Evolutionary conservation across 805 yeast genomes (phyloP), one percentile per base, ranked within the genome.

Genomic region (Allodekkera sacchari): DNA sequence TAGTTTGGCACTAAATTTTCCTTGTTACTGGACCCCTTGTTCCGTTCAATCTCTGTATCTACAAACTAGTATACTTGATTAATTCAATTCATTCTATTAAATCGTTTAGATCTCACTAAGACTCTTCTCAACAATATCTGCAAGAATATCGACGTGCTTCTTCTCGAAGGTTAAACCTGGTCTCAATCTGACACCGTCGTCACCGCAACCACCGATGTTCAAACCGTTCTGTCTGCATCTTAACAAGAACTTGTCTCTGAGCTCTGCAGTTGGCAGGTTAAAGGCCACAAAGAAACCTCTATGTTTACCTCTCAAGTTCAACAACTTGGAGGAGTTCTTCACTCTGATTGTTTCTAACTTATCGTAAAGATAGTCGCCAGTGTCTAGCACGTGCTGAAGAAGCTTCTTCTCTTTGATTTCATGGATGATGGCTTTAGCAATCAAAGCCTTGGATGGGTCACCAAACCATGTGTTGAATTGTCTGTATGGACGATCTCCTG

Each of bases 391-490:
- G 28, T 64, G 63, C 15, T 54, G 58, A 25, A 72, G 64, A 38
- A 77, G 59, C 36, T 68, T 61, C 39, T 73, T 54, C 41, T 69
- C 64, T 17, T 50, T 41, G 31, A 77, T 59, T 42, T 76, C 79
- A 46, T 71, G 63, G 42, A 68, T 68, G 41, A 77, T 77, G 37
- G 76, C 60, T 42, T 68, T 68, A 24, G 83, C 82, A 45, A 77
- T 63, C 33, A 77, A 59, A 52, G 78, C 77, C 58, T 72, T 73
- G 11, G 82, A 69, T 39, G 83, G 81, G 52, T 77, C 83, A 44
- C 83, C 84, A 55, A 83, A 77, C 84, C 84, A 77, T 37, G 84
- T 77, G 66, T 77, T 77, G 62, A 77, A 77, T 50, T 77, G 83
- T 59, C 83, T 67, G 58, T 71, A 77, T 17, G 83, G 69, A 44